Evolutionary conservation across 176 grass and related monocot genomes (phyloP), one percentile per base, ranked within the genome.

Genomic region (Eleusine coracana): DNA sequence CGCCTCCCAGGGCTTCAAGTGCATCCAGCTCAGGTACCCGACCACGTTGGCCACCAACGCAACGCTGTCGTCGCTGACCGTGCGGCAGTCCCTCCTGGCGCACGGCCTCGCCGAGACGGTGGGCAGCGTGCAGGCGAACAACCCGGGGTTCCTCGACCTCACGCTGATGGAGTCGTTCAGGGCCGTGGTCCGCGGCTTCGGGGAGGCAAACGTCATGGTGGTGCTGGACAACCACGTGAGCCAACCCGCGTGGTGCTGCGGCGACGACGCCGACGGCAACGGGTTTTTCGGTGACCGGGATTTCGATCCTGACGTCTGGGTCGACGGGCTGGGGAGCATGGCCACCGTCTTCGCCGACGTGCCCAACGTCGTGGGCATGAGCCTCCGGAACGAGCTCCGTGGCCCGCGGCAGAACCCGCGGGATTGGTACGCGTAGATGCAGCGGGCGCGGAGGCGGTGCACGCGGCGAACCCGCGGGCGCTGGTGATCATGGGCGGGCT

Each of bases 211-310:
- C 52, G 73, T 97, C 61, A 93, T 97, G 94, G 88, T 93, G 50
- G 87, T 97, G 62, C 85, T 97, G 78, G 94, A 97, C 80, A 97
- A 97, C 73, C 94, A 97, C 67, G 84, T 97, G 59, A 95, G 86
- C 70, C 86, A 63, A 41, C 87, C 93, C 5, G 87, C 71, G 5
- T 95, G 90, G 93, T 95, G 91, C 80, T 97, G 94, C 78, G 86
- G 86, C 81, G 60, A 70, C 66, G 70, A 74, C 25, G 25, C 25
- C 65, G 94, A 93, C 23, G 88, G 77, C 70, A 97, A 85, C 61
- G 91, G 91, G 20, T 97, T 97, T 86, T 97, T 97, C 39, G 94
- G 94, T 67, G 94, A 97, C 86, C 64, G 78, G 28, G 76, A 87
- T 74, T 93, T 97, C 50, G 86, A 89, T 34, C 70, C 91, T 0